These are phyloP conservation scores for Colletotrichum eleusines DNA, from an alignment of 2,329 filamentous ascomycete species.

Conservation along the genomic window DNA sequence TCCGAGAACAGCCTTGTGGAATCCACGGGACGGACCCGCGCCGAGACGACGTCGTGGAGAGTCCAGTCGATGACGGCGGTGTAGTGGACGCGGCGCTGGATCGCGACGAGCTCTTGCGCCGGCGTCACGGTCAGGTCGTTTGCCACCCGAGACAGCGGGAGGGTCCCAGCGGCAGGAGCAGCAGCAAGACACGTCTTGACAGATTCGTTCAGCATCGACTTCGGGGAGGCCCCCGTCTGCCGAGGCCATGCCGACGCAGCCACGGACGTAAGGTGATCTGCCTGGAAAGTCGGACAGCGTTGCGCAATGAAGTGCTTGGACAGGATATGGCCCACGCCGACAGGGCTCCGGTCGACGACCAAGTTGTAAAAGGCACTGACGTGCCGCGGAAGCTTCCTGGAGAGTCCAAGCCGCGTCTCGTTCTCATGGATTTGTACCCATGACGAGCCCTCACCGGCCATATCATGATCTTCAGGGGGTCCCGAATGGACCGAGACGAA, in stretches of 20 bases:
- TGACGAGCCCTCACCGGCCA: background rate
- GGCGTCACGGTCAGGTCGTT: background rate
- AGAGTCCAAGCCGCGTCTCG: background rate
- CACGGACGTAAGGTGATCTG: background rate
- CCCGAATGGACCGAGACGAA: background rate
- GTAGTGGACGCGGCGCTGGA: background rate
- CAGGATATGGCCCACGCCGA: background rate
- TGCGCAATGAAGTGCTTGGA: background rate
- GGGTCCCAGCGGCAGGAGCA: background rate
- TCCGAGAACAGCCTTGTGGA: constrained; percentile 34
- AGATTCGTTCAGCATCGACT: background rate
- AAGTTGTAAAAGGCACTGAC: constrained; percentile 7
- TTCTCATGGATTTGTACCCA: constrained; percentile 11
- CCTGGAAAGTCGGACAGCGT: background rate
- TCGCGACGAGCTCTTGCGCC: background rate
- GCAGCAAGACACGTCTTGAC: background rate
- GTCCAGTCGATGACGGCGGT: constrained; percentile 13
- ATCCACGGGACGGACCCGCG: constrained; percentile 10
- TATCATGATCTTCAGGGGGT: background rate
- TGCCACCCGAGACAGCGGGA: background rate
- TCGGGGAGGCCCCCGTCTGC: background rate
- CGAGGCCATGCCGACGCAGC: background rate
- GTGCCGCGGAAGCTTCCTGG: background rate
- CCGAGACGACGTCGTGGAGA: background rate
- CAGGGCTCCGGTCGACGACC: background rate